Evolutionary conservation across 129 eudicot species (phyloP).

Genomic region (Gnaphalium uliginosum): DNA sequence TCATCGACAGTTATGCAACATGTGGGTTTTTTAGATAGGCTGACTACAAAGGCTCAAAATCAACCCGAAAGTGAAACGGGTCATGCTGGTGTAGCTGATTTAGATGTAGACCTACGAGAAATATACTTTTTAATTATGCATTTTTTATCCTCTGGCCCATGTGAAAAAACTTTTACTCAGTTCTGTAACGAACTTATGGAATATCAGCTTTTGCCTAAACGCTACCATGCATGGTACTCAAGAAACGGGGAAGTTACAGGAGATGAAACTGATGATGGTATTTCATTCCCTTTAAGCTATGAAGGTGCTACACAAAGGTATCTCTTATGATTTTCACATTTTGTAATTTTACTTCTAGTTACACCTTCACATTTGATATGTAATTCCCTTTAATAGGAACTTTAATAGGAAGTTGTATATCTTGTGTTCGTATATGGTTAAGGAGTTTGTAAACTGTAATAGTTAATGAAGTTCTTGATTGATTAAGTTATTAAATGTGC

Average conservation of each 20-base stretch:
- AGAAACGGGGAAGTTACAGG: conserved; percentile 53
- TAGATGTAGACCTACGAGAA: conserved; percentile 79
- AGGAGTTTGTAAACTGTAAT: conserved; percentile 13
- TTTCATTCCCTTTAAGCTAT: conserved; percentile 78
- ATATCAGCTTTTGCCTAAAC: conserved; percentile 83
- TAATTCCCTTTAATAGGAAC: neutral
- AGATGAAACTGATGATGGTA: conserved; percentile 51
- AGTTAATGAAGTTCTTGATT: conserved; percentile 13
- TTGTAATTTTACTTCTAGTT: conserved; percentile 3
- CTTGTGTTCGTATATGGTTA: conserved; percentile 18
- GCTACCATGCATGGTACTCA: conserved; percentile 97
- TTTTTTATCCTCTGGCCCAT: conserved; percentile 87
- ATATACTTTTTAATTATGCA: conserved; percentile 88
- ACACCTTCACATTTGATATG: neutral
- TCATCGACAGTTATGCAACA: conserved; percentile 45
- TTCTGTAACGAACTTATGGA: conserved; percentile 81
- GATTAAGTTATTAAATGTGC: neutral
- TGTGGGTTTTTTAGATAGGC: conserved; percentile 41
- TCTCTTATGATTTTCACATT: neutral
- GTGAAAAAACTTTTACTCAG: conserved; percentile 68
- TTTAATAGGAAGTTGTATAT: conserved; percentile 2
- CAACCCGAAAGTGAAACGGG: conserved; percentile 42
- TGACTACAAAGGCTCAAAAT: conserved; percentile 42
- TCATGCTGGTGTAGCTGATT: conserved; percentile 42
- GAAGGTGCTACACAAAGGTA: conserved; percentile 64